Evolutionary conservation across 768 basidiomycete species (phyloP).

Genomic region (Suillus sp.): DNA sequence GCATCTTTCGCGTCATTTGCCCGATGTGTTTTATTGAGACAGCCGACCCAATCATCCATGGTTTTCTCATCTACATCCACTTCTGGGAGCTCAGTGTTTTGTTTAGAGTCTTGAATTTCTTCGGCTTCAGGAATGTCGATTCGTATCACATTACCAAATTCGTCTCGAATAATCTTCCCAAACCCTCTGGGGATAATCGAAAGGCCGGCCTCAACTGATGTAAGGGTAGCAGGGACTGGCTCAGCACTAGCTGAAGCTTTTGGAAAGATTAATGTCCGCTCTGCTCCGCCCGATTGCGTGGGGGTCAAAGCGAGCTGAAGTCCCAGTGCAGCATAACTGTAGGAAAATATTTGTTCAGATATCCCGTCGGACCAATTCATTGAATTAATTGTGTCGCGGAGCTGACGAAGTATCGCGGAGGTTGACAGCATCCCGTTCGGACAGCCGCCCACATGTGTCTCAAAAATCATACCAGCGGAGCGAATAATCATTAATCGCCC

Average conservation of each 20-base stretch:
- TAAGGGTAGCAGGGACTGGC: neutral
- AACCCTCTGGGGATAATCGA: constrained; percentile 58
- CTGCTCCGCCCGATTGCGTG: constrained; percentile 66
- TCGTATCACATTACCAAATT: constrained; percentile 69
- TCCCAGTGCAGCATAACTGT: constrained; percentile 79
- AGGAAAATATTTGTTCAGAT: constrained; percentile 4
- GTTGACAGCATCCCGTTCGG: neutral
- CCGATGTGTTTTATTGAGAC: neutral
- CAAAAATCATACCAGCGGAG: neutral
- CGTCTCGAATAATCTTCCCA: constrained; percentile 83
- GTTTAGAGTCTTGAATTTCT: constrained; percentile 20
- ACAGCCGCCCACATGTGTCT: neutral
- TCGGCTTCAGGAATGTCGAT: constrained; percentile 64
- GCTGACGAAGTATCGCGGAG: neutral
- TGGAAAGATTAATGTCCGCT: constrained; percentile 33
- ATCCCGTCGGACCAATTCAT: constrained; percentile 12
- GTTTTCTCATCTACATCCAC: constrained; percentile 36
- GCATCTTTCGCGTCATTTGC: neutral
- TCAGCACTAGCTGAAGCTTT: neutral
- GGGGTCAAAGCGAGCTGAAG: constrained; percentile 70
- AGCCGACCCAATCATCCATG: constrained; percentile 41
- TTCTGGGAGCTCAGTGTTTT: constrained; percentile 14
- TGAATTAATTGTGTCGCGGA: constrained; percentile 6
- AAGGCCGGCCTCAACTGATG: constrained; percentile 9
- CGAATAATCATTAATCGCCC: neutral